Evolutionary conservation across 2,329 filamentous ascomycete species (phyloP), one percentile per base, ranked within the genome.

Genomic region (Penicillium sp.): DNA sequence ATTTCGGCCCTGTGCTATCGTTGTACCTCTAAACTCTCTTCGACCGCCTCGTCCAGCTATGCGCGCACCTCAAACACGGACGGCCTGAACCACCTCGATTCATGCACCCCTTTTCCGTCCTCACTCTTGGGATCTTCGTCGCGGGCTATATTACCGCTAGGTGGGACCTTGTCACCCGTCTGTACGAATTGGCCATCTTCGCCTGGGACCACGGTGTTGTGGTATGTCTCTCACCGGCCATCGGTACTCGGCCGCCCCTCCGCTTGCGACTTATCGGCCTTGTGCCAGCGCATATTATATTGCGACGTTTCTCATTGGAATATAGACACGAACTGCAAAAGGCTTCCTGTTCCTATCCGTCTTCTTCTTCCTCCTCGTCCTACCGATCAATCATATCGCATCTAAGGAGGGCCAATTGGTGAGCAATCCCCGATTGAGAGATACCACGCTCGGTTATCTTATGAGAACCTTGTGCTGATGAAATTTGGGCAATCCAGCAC

Each of bases 131-230:
- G 79, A 97, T 99, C 80, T 99, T 99, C 81, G 89, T 97, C 83
- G 93, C 94, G 79, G 94, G 94, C 76, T 99, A 99, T 83, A 97
- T 93, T 75, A 99, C 94, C 78, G 94, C 94, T 72, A 89, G 94
- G 81, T 99, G 94, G 92, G 94, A 97, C 78, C 87, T 99, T 60
- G 91, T 97, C 65, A 97, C 93, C 67, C 88, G 92, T 69, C 83
- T 97, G 68, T 96, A 97, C 87, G 93, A 99, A 78, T 85, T 99
- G 68, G 89, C 91, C 65, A 89, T 96, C 63, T 99, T 97, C 75
- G 94, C 95, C 65, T 97, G 92, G 91, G 90, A 97, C 75, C 90
- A 97, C 90, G 91, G 93, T 72, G 94, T 99, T 68, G 89, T 97
- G 72, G 91, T 96, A 79, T 70, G 88, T 79, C 43, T 38, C 34